A percentile compares a stretch with the other conserved stretches of the same genome.
These are phyloP conservation scores for Rhododendron vialii DNA, from an alignment of 148 eudicot species.

Conservation along the genomic window DNA sequence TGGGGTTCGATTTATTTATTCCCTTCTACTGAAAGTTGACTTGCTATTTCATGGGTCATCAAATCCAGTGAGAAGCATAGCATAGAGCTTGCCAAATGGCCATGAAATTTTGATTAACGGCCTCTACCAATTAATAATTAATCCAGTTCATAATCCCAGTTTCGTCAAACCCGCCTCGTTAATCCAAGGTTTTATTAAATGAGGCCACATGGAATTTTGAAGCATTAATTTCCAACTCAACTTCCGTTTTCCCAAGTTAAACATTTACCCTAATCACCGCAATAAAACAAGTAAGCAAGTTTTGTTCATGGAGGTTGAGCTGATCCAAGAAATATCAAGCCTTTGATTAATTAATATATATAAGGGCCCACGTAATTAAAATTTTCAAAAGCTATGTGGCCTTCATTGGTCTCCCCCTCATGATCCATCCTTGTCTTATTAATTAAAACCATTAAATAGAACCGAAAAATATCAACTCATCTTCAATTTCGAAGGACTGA, in stretches of 20 bases:
- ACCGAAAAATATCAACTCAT: not conserved
- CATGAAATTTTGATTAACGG: conserved; percentile 8
- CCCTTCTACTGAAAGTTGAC: not conserved
- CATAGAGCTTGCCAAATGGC: not conserved
- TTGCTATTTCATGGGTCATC: not conserved
- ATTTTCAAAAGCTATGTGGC: not conserved
- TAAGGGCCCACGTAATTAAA: not conserved
- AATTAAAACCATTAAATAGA: not conserved
- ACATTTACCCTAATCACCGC: not conserved
- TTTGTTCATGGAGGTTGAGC: not conserved
- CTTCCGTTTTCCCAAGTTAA: conserved; percentile 3
- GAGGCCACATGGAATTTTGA: not conserved
- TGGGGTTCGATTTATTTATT: not conserved
- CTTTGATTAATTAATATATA: not conserved
- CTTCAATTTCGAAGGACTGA: not conserved
- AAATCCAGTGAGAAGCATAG: not conserved
- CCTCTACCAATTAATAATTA: not conserved
- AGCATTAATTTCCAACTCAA: not conserved
- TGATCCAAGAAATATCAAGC: not conserved
- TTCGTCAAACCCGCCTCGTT: not conserved
- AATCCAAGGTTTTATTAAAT: conserved; percentile 1
- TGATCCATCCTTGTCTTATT: not conserved
- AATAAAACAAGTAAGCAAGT: not conserved
- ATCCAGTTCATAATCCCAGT: conserved; percentile 15
- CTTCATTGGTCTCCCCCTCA: not conserved